Conservation (phyloP, 768 basidiomycete genomes). For the Lepiota venenata region DNA sequence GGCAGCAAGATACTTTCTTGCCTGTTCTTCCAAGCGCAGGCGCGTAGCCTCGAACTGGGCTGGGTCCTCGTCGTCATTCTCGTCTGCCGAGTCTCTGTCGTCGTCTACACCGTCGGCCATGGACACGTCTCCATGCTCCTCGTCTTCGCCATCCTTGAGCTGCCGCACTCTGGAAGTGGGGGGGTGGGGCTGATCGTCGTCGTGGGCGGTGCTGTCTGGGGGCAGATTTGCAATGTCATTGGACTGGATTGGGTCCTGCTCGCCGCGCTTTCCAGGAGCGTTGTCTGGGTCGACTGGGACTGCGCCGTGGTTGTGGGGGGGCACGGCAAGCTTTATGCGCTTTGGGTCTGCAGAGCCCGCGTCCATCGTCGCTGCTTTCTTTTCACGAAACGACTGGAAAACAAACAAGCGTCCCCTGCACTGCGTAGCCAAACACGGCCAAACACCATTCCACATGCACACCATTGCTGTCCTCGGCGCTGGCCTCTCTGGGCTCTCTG, state of each 20-base stretch:
- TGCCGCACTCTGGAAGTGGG: slow-evolving; percentile 32
- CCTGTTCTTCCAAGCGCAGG: slow-evolving; percentile 78
- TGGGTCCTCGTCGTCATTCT: slow-evolving; percentile 83
- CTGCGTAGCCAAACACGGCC: background rate
- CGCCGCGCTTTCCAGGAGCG: slow-evolving; percentile 83
- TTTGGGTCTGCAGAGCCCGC: slow-evolving; percentile 60
- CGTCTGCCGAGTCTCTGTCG: slow-evolving; percentile 73
- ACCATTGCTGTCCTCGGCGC: slow-evolving; percentile 69
- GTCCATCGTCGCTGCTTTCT: slow-evolving; percentile 37
- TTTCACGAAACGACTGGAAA: background rate
- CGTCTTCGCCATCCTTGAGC: slow-evolving; percentile 56
- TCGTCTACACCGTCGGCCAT: slow-evolving; percentile 81
- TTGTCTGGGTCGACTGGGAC: slow-evolving; percentile 73
- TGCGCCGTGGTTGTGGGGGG: slow-evolving; percentile 59
- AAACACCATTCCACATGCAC: background rate
- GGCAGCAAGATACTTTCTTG: slow-evolving; percentile 90
- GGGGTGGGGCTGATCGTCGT: slow-evolving; percentile 17
- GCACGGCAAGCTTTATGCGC: slow-evolving; percentile 53
- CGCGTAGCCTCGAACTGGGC: slow-evolving; percentile 81
- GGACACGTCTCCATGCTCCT: slow-evolving; percentile 63
- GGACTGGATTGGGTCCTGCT: slow-evolving; percentile 79
- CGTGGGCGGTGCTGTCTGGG: slow-evolving; percentile 24
- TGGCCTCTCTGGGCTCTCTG: slow-evolving; percentile 77
- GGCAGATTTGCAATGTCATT: slow-evolving; percentile 77
- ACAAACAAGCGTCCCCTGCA: background rate